These are phyloP conservation scores for Melocanna baccifera DNA, from an alignment of 176 grass and related monocot genomes.

Conservation along the genomic window DNA sequence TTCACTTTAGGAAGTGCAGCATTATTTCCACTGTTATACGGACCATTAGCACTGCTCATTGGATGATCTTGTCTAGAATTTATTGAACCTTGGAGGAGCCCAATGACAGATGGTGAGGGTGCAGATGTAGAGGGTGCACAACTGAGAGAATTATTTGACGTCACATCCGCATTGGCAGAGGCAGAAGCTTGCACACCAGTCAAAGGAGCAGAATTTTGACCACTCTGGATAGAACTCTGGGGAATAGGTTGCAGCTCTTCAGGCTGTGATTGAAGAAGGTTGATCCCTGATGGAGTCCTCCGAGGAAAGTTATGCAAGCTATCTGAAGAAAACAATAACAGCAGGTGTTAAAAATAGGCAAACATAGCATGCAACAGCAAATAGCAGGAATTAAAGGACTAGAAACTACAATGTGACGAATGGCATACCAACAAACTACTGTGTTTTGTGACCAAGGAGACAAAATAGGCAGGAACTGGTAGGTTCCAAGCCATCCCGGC, in stretches of 20 bases:
- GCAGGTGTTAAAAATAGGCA: neutral
- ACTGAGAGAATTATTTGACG: conserved; percentile 47
- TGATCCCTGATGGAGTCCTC: conserved; percentile 63
- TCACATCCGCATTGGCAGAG: conserved; percentile 45
- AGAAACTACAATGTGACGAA: neutral
- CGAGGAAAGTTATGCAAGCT: conserved; percentile 85
- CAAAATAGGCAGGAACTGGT: neutral
- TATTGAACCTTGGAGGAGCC: conserved; percentile 58
- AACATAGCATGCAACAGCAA: neutral
- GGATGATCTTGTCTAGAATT: conserved; percentile 63
- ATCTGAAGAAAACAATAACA: conserved; percentile 54
- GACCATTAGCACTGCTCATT: conserved; percentile 38
- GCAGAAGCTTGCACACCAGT: conserved; percentile 47
- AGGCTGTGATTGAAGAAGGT: conserved; percentile 47
- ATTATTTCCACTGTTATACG: conserved; percentile 40
- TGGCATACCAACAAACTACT: neutral
- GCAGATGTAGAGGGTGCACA: conserved; percentile 52
- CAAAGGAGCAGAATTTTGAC: conserved; percentile 56
- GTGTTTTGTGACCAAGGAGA: neutral
- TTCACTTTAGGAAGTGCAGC: conserved; percentile 47
- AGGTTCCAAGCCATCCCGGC: neutral
- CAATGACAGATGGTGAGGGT: conserved; percentile 31
- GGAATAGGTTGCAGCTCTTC: conserved; percentile 62
- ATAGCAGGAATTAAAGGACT: neutral
- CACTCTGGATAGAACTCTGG: conserved; percentile 77